Evolutionary conservation across 495 filamentous ascomycete species (phyloP), one percentile per base, ranked within the genome.

Genomic region (Rhypophila decipiens): DNA sequence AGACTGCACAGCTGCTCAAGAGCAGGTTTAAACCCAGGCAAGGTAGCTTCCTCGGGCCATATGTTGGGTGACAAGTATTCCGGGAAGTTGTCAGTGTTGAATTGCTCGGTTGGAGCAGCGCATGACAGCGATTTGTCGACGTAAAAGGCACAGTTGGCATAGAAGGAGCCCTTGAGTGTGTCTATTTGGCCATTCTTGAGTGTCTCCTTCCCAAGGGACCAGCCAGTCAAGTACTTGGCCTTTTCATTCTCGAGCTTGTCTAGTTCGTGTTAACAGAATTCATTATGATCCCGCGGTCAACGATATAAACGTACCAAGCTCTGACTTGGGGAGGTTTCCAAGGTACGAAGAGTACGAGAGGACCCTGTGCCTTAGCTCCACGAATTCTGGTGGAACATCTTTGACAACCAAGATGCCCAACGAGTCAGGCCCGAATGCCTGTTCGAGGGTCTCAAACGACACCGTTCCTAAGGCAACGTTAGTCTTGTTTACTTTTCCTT

Each of bases 131-230:
- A 47, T 2, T 80, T 72, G 51, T 87, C 77, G 41, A 90, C 80
- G 63, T 93, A 91, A 73, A 95, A 96, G 42, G 87, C 87, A 65
- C 89, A 95, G 69, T 97, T 96, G 61, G 90, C 84, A 63, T 97
- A 99, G 74, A 86, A 99, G 15, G 88, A 95, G 44, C 93, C 93
- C 70, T 99, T 99, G 10, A 87, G 76, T 4, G 86, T 95, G 57
- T 99, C 93, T 53, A 90, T 87, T 48, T 84, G 83, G 50, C 90
- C 88, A 59, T 86, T 82, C 53, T 87, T 87, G 40, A 97, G 80
- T n/a, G 86, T 93, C 67, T 96, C 91, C 67, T 94, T 95, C 44
- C 90, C 91, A 60, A 82, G 85, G 24, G 89, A 95, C 79, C 79
- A 83, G 34, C 79, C 79, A n/a, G 78, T 80, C 3, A 83, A 65